These are phyloP conservation scores for Erysimum cheiranthoides DNA, from an alignment of 345 rosid genomes.

Conservation along the genomic window DNA sequence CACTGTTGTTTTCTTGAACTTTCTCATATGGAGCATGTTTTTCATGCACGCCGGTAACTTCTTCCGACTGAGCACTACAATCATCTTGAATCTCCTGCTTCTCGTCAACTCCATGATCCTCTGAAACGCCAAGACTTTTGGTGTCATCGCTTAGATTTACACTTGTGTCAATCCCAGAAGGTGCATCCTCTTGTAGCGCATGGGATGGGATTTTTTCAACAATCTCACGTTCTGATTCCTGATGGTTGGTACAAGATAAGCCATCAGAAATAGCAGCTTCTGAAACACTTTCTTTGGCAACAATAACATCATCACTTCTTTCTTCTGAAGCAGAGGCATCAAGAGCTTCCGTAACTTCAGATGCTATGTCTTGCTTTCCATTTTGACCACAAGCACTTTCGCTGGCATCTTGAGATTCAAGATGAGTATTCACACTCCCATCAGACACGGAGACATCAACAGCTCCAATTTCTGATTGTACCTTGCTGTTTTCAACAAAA, in stretches of 20 bases:
- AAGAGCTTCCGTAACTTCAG: constrained; percentile 40
- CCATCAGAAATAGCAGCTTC: constrained; percentile 39
- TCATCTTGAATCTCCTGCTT: constrained; percentile 32
- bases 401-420: constrained; percentile 42
- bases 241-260: constrained; percentile 44
- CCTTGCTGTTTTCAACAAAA: constrained; percentile 34
- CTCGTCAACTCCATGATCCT: constrained; percentile 26
- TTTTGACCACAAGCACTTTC: constrained; percentile 38
- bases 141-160: constrained; percentile 21
- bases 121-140: constrained; percentile 20
- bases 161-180: constrained; percentile 40
- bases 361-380: constrained; percentile 35
- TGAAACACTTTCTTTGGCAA: constrained; percentile 41
- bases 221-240: constrained; percentile 42
- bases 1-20: constrained; percentile 29
- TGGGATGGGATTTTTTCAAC: constrained; percentile 38
- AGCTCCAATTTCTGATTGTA: constrained; percentile 42
- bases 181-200: constrained; percentile 30
- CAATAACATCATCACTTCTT: constrained; percentile 30
- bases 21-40: constrained; percentile 30
- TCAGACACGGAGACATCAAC: constrained; percentile 33
- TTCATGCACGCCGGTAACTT: constrained; percentile 22
- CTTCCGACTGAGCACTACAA: constrained; percentile 24
- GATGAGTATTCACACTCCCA: constrained; percentile 34
- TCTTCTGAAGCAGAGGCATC: constrained; percentile 45